Percentiles rank a stretch among this genome's conserved stretches.
Evolutionary conservation across 805 yeast genomes (phyloP).

Genomic region (Lipomyces yamadae): DNA sequence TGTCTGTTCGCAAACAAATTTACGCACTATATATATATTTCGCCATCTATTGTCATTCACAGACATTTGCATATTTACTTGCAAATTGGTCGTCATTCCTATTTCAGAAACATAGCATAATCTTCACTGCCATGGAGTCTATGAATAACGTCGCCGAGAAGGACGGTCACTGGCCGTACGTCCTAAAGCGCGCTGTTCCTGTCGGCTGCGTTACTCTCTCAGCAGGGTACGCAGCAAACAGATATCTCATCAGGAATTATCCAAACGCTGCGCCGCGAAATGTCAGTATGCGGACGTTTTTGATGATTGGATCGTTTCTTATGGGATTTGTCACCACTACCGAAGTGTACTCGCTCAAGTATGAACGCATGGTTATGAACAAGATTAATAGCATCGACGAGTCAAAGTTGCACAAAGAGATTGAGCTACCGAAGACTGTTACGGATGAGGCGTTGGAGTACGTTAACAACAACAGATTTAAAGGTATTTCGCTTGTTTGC

Average conservation of each 20-base stretch:
- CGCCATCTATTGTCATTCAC: neutral
- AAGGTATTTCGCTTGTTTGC: slow-evolving; percentile 42
- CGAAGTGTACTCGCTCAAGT: slow-evolving; percentile 32
- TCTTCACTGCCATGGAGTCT: neutral
- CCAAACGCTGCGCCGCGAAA: slow-evolving; percentile 21
- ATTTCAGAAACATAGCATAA: neutral
- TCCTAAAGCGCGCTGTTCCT: slow-evolving; percentile 32
- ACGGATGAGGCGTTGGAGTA: slow-evolving; percentile 28
- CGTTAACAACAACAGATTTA: slow-evolving; percentile 31
- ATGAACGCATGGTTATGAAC: slow-evolving; percentile 39
- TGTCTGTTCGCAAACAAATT: neutral
- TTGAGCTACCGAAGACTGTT: slow-evolving; percentile 29
- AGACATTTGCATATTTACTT: neutral
- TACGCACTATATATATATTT: neutral
- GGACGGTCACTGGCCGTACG: slow-evolving; percentile 34
- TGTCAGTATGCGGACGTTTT: slow-evolving; percentile 28
- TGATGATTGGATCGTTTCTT: slow-evolving; percentile 28
- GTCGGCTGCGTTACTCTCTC: slow-evolving; percentile 28
- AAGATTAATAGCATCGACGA: slow-evolving; percentile 42
- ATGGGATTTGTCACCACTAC: slow-evolving; percentile 32
- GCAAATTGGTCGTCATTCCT: neutral
- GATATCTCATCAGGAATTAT: slow-evolving; percentile 15
- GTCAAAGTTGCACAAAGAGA: slow-evolving; percentile 15
- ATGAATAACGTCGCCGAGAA: neutral
- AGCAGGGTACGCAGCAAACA: slow-evolving; percentile 24